phyloP scores from a whole-genome alignment of 1,284 basidiomycete genomes.

The Puccinia hordei region DNA sequence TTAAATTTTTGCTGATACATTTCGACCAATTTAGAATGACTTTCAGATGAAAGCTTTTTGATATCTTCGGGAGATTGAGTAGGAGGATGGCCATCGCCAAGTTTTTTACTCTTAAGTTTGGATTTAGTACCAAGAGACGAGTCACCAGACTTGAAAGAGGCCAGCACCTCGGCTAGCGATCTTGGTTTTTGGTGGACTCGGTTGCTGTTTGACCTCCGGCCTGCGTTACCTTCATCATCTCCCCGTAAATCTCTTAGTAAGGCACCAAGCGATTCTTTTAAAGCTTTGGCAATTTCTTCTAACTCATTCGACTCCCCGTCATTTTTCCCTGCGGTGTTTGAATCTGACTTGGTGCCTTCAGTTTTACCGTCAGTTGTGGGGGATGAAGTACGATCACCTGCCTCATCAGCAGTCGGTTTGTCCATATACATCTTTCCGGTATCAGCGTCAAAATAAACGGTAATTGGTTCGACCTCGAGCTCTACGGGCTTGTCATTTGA shows the following conservation, averaged over 20 bases:
- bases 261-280: conserved; percentile 20
- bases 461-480: conserved; percentile 32
- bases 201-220: background rate
- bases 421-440: conserved; percentile 40
- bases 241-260: conserved; percentile 23
- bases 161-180: conserved; percentile 11
- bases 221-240: conserved; percentile 7
- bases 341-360: conserved; percentile 6
- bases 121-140: background rate
- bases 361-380: background rate
- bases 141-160: conserved; percentile 1
- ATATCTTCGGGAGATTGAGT: background rate
- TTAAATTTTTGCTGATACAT: conserved; percentile 30
- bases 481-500: background rate
- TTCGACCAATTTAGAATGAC: conserved; percentile 30
- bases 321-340: background rate
- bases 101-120: background rate
- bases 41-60: conserved; percentile 17
- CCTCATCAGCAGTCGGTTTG: conserved; percentile 10
- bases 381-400: background rate
- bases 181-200: background rate
- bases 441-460: conserved; percentile 40
- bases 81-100: background rate
- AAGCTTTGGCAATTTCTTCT: conserved; percentile 40
- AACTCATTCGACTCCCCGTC: background rate